Percentiles rank a stretch among this genome's conserved stretches.
These are phyloP conservation scores for Thoreauomyces humboldtii DNA, from an alignment of 192 early-diverging fungal species.

Conservation along the genomic window DNA sequence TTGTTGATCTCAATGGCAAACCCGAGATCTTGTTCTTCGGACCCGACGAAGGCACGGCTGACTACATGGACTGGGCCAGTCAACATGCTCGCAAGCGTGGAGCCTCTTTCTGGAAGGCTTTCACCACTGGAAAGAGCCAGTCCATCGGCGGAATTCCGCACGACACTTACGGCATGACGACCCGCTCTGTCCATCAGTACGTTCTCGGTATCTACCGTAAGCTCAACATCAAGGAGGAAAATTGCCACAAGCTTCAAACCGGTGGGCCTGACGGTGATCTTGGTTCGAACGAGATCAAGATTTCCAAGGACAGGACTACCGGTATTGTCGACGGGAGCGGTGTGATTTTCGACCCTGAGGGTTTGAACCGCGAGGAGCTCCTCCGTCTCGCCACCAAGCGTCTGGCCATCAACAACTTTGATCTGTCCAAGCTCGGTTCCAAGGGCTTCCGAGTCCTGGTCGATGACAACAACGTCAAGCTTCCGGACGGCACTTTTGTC, in stretches of 20 bases:
- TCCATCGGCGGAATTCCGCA: conserved; percentile 93
- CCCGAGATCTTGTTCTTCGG: conserved; percentile 99
- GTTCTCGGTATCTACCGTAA: conserved; percentile 91
- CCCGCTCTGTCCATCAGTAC: conserved; percentile 98
- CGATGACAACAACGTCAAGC: conserved; percentile 85
- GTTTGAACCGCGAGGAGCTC: conserved; percentile 88
- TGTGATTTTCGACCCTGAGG: conserved; percentile 88
- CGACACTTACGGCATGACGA: conserved; percentile 97
- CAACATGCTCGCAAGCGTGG: conserved; percentile 88
- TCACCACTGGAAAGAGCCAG: conserved; percentile 98
- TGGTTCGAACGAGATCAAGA: conserved; percentile 99
- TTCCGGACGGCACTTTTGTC: conserved; percentile 85
- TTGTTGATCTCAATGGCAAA: conserved; percentile 87
- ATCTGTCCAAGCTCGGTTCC: conserved; percentile 70
- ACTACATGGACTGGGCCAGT: conserved; percentile 98
- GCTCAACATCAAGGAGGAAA: conserved; percentile 64
- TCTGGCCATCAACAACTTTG: conserved; percentile 89
- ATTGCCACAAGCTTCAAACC: conserved; percentile 89
- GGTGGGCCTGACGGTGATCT: conserved; percentile 98
- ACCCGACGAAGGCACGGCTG: conserved; percentile 98
- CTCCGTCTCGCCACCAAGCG: conserved; percentile 78
- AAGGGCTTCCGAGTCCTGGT: conserved; percentile 94
- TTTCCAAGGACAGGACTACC: conserved; percentile 93
- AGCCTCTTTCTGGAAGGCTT: conserved; percentile 97
- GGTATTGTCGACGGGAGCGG: conserved; percentile 97